These are phyloP conservation scores for Aspergillus proliferans DNA, from an alignment of 2,329 filamentous ascomycete genomes.

Conservation along the genomic window DNA sequence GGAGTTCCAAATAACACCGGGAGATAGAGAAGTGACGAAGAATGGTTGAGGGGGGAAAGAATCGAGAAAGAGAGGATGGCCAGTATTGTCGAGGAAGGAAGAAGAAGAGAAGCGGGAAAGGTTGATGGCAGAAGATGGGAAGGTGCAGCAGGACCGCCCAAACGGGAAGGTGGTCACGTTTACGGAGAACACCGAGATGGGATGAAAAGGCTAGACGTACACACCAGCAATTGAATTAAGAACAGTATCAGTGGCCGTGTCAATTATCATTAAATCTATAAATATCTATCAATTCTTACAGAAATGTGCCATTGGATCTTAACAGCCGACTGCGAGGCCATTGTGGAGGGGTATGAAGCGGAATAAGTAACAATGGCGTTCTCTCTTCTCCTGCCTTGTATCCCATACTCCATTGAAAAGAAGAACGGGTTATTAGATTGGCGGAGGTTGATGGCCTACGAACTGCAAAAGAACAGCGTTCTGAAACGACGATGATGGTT, in stretches of 20 bases:
- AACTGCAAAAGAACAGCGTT: not conserved
- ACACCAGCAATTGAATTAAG: not conserved
- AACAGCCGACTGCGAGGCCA: conserved; percentile 30
- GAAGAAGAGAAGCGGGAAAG: not conserved
- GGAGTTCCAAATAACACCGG: conserved; percentile 13
- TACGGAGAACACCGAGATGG: not conserved
- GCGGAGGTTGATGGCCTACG: conserved; percentile 45
- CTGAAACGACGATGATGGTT: not conserved
- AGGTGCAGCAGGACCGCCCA: not conserved
- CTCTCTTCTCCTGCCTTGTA: conserved; percentile 65
- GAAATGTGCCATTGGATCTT: conserved; percentile 36
- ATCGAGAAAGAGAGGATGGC: not conserved
- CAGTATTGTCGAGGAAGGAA: not conserved
- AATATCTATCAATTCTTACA: not conserved
- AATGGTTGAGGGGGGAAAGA: conserved; percentile 1
- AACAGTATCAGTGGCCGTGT: too few relatives aligned
- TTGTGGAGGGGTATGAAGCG: conserved; percentile 33
- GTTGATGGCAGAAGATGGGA: not conserved
- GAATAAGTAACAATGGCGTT: conserved; percentile 37
- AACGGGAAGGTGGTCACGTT: not conserved
- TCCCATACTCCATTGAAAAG: conserved; percentile 53
- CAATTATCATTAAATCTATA: not conserved
- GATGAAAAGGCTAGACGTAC: not conserved
- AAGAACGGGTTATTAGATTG: conserved; percentile 64
- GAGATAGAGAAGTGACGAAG: conserved; percentile 2